Base-by-base conservation (phyloP, 148 eudicot species). In the Nepenthes gracilis region DNA sequence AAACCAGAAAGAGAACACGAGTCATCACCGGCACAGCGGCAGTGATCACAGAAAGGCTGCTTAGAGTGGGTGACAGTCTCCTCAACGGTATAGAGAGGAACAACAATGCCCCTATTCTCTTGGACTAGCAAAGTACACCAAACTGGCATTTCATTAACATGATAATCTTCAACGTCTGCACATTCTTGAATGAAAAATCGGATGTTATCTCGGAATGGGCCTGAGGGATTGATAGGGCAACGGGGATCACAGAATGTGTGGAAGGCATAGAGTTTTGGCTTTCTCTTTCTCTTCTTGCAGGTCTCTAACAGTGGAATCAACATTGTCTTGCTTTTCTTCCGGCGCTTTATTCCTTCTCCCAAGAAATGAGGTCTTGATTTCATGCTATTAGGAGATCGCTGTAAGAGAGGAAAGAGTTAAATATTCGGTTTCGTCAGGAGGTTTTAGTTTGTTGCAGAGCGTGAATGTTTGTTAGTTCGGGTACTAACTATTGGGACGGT, bases 11-110 rank as follows among this genome's bases (percentile, higher is more conserved):
- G 40, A 13, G 4, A 15, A 61, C 57, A 47, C 33, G 9, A 12
- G 32, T 66, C 43, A 62, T n/a, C n/a, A 83, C 98, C 96, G 35
- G 81, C 59, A n/a, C 82, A 78, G 1, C 94, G 85, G 47, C 98
- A 88, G n/a, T 85, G 84, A 71, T 92, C 90, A 52, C 96, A 88
- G 57, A 77, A 85, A 2, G 96, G 88, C 4, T 54, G 60, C 1
- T 59, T 40, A 1, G 85, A 76, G 61, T 33, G 1, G 36, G 60
- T 50, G 64, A 72, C 78, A 36, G 67, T 45, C 64, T 83, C 96
- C 64, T 85, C 81, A 62, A 88, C 36, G 34, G 69, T 77, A 57
- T 83, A 88, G 11, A 88, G 81, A 50, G 83, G 81, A 34, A 85
- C 64, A 64, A 71, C 75, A 33, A 59, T 51, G 12, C 75, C 77